phyloP scores from a whole-genome alignment of 805 yeast species.

The Tetrapisispora arboricola region DNA sequence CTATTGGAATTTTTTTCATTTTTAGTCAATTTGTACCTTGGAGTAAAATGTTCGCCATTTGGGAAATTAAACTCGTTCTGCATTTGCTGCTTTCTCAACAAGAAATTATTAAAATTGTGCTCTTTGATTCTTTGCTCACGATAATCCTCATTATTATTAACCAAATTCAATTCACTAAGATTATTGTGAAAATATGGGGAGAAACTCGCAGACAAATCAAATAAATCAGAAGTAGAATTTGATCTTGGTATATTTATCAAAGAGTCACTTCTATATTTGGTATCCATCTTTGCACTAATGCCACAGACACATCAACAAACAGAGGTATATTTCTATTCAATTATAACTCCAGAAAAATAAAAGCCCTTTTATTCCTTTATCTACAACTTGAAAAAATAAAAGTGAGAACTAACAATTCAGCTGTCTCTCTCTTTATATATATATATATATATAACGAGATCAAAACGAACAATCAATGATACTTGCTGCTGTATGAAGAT shows the following conservation, averaged over 20 bases:
- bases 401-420: too few species aligned
- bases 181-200: background rate
- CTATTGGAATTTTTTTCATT: background rate
- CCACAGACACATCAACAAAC: too few species aligned
- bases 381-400: too few species aligned
- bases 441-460: too few species aligned
- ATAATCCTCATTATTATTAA: background rate
- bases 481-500: too few species aligned
- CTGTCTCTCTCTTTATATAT: too few species aligned
- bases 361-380: too few species aligned
- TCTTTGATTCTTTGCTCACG: background rate
- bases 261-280: background rate
- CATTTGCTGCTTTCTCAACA: constrained; percentile 24
- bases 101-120: constrained; percentile 8
- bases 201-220: background rate
- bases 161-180: background rate
- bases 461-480: too few species aligned
- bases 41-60: constrained; percentile 28
- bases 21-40: constrained; percentile 9
- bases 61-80: constrained; percentile 22
- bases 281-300: too few species aligned
- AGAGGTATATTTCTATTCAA: too few species aligned
- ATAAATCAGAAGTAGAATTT: constrained; percentile 1
- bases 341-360: too few species aligned
- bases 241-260: constrained; percentile 1